These are phyloP conservation scores for Fusarium siculi DNA, from an alignment of 2,329 filamentous ascomycete species.

Conservation along the genomic window DNA sequence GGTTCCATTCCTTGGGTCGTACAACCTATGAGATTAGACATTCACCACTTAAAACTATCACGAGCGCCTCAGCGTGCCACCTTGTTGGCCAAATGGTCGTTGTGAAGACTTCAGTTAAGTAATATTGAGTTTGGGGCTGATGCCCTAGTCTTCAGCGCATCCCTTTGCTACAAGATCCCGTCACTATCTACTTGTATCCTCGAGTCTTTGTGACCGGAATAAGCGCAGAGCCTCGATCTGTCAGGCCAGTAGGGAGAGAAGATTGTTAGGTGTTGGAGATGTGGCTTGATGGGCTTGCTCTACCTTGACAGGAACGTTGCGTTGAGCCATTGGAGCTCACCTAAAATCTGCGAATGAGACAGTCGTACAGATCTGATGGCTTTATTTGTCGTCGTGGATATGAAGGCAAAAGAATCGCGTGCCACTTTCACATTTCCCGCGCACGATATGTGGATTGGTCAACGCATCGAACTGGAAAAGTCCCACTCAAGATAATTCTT, in stretches of 20 bases:
- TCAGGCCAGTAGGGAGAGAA: neutral
- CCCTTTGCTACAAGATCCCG: neutral
- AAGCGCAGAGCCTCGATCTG: neutral
- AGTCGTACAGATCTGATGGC: neutral
- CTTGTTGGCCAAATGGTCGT: neutral
- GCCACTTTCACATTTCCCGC: too few species aligned
- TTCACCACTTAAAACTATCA: accelerated
- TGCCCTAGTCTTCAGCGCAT: neutral
- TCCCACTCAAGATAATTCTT: neutral
- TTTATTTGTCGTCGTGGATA: too few species aligned
- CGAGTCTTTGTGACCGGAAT: neutral
- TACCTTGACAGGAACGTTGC: neutral
- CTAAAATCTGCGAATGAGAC: neutral
- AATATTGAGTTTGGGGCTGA: neutral
- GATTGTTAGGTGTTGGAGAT: accelerated
- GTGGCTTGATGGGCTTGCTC: neutral
- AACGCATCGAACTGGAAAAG: neutral
- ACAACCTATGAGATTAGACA: neutral
- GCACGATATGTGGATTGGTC: neutral
- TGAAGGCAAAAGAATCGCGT: neutral
- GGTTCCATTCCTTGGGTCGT: accelerated
- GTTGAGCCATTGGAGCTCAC: accelerated
- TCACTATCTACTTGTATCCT: too few species aligned
- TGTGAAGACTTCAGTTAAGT: neutral
- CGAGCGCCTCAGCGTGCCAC: neutral